Evolutionary conservation across 176 grass and related monocot species (phyloP).

Genomic region (Chloris gayana): DNA sequence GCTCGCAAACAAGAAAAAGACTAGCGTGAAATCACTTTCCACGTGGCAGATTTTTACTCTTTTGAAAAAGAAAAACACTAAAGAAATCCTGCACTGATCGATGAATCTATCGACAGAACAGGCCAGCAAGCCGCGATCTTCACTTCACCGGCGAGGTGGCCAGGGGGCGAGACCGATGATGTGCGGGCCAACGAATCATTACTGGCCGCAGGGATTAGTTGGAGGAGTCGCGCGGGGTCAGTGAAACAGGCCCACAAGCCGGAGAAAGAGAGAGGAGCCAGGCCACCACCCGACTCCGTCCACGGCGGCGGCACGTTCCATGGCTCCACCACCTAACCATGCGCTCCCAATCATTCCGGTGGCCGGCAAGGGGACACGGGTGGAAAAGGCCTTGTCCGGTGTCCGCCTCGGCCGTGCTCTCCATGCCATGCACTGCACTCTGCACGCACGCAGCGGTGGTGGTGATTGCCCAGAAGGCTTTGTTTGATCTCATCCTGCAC

Average conservation of each 20-base stretch:
- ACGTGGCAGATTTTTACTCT: not conserved
- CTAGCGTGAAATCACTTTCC: not conserved
- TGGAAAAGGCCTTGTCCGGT: not conserved
- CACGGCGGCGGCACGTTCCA: constrained; percentile 1
- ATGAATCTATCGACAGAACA: not conserved
- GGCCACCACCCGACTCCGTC: too few relatives aligned
- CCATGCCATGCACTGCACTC: not conserved
- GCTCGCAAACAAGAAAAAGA: not conserved
- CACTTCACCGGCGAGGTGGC: not conserved
- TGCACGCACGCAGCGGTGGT: not conserved
- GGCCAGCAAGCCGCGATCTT: not conserved
- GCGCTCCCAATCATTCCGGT: constrained; percentile 5
- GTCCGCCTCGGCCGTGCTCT: constrained; percentile 4
- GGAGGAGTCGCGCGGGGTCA: not conserved
- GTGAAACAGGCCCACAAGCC: not conserved
- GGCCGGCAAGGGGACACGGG: constrained; percentile 19
- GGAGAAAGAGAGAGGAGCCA: not conserved
- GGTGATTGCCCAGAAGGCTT: too few relatives aligned
- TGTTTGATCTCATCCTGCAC: not conserved
- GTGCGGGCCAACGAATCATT: constrained; percentile 14
- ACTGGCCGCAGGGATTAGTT: constrained; percentile 18
- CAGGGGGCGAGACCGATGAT: not conserved
- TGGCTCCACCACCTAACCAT: not conserved
- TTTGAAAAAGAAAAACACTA: too few relatives aligned
- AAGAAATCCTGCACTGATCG: not conserved